These are phyloP conservation scores for Takakia lepidozioides DNA, from an alignment of 225 moss, liverwort and hornwort species.

Conservation along the genomic window DNA sequence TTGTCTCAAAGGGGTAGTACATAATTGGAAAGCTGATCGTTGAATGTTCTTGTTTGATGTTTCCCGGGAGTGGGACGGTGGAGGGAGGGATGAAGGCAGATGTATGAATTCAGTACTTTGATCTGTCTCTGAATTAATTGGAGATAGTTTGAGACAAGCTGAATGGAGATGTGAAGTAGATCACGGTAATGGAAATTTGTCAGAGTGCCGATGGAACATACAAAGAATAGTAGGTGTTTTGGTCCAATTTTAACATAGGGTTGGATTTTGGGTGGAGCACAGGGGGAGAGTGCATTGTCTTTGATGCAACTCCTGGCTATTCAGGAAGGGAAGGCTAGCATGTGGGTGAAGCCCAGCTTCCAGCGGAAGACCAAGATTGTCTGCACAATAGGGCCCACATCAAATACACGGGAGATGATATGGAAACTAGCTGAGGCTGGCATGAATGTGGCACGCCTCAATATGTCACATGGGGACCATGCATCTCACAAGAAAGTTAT, in stretches of 20 bases:
- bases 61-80: too few species aligned
- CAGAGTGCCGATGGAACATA: too few species aligned
- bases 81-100: too few species aligned
- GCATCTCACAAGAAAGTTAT: constrained; percentile 72
- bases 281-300: constrained; percentile 32
- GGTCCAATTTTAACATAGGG: not conserved
- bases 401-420: constrained; percentile 70
- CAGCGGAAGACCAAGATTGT: constrained; percentile 95
- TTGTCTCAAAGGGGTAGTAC: too few species aligned
- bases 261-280: constrained; percentile 2
- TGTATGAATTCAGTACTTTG: too few species aligned
- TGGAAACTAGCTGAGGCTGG: constrained; percentile 78
- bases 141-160: not conserved
- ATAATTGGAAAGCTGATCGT: too few species aligned
- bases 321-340: constrained; percentile 57
- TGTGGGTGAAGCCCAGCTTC: constrained; percentile 91
- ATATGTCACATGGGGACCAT: constrained; percentile 89
- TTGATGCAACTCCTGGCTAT: constrained; percentile 46
- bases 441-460: constrained; percentile 78
- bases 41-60: too few species aligned
- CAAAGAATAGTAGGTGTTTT: not conserved
- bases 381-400: constrained; percentile 82
- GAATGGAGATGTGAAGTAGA: not conserved
- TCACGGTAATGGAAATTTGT: too few species aligned
- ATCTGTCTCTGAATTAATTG: not conserved